Percentiles rank a stretch among this genome's conserved stretches.
phyloP scores from a whole-genome alignment of 345 rosid species.

The Excoecaria cochinchinensis region DNA sequence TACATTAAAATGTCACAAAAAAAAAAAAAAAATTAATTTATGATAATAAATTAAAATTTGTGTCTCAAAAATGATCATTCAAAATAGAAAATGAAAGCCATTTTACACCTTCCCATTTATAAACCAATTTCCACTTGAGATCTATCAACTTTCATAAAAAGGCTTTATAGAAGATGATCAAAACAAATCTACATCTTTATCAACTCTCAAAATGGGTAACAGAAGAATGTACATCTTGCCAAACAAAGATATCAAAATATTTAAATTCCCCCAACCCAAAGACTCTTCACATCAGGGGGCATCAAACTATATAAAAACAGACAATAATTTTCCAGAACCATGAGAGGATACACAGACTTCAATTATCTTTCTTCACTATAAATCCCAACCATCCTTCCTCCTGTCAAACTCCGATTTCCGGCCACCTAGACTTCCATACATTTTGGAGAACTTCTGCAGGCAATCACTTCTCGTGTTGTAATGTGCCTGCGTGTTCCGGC shows the following conservation, averaged over 20 bases:
- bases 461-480: constrained; percentile 72
- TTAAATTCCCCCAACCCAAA: constrained; percentile 18
- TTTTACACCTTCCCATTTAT: too few species aligned
- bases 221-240: constrained; percentile 22
- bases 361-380: constrained; percentile 40
- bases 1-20: too few species aligned
- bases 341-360: not conserved
- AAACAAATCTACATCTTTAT: not conserved
- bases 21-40: too few species aligned
- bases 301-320: not conserved
- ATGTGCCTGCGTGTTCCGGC: constrained; percentile 70
- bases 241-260: not conserved
- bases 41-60: too few species aligned
- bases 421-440: constrained; percentile 65
- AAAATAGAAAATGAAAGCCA: too few species aligned
- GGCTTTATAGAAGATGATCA: not conserved
- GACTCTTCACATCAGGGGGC: constrained; percentile 23
- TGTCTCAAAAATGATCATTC: too few species aligned
- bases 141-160: not conserved
- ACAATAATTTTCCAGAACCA: constrained; percentile 21
- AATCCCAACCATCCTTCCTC: constrained; percentile 89
- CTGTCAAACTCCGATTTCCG: constrained; percentile 61
- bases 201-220: constrained; percentile 10
- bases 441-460: constrained; percentile 51
- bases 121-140: not conserved